Conservation (phyloP, 2,329 filamentous ascomycete species). For the Ceratocystis huliohia region DNA sequence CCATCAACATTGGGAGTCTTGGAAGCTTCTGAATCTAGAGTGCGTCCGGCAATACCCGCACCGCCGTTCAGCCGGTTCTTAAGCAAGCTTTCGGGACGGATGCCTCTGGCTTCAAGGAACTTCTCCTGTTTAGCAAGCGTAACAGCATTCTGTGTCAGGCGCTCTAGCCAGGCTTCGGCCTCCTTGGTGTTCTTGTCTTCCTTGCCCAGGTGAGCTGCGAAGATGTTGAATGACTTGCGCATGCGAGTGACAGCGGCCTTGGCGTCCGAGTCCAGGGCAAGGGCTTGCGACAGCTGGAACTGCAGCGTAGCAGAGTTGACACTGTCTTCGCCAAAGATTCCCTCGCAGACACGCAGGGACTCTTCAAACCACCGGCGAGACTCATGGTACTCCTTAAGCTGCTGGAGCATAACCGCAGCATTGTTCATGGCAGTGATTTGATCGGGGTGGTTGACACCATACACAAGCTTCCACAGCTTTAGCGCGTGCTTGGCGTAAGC, state of each 20-base stretch:
- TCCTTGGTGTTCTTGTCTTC: constrained; percentile 97
- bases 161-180: constrained; percentile 90
- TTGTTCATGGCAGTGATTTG: constrained; percentile 99
- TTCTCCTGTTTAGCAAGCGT: constrained; percentile 89
- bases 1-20: constrained; percentile 43
- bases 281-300: constrained; percentile 91
- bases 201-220: constrained; percentile 71
- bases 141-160: constrained; percentile 90
- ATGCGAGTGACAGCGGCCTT: constrained; percentile 85
- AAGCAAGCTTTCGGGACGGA: constrained; percentile 53
- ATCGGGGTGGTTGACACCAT: constrained; percentile 84
- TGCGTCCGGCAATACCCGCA: constrained; percentile 25
- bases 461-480: constrained; percentile 93
- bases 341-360: constrained; percentile 76
- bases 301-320: constrained; percentile 89
- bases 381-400: constrained; percentile 86
- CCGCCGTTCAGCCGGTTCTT: constrained; percentile 23
- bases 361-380: constrained; percentile 95
- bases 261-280: constrained; percentile 89
- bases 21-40: constrained; percentile 11
- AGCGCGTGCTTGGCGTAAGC: constrained; percentile 84
- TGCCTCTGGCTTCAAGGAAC: constrained; percentile 61
- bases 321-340: constrained; percentile 76
- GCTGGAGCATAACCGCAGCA: constrained; percentile 94
- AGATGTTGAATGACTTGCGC: constrained; percentile 94